Conservation (phyloP, 306 rosid genomes). For the Canavalia ensiformis region DNA sequence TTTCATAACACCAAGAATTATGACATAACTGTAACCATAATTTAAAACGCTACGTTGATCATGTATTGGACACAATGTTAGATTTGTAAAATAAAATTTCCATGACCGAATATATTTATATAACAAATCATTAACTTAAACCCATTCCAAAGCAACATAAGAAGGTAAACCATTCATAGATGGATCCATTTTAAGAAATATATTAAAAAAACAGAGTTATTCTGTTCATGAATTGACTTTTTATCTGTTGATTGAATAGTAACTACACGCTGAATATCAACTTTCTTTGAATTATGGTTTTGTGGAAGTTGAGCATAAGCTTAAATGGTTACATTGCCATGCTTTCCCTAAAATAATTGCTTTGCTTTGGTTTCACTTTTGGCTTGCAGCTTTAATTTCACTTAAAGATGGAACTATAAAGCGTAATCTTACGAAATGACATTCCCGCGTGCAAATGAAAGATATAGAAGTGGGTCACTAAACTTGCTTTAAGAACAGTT, state of each 20-base stretch:
- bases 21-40: too few species aligned
- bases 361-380: constrained; percentile 65
- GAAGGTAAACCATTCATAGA: constrained; percentile 30
- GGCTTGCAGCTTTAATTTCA: constrained; percentile 51
- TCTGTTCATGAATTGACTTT: constrained; percentile 46
- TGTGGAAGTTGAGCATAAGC: constrained; percentile 35
- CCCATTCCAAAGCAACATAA: constrained; percentile 41
- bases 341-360: constrained; percentile 48
- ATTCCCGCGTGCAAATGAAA: constrained; percentile 74
- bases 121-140: neutral
- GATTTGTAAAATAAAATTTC: neutral
- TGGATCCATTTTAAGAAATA: neutral
- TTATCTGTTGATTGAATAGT: constrained; percentile 38
- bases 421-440: constrained; percentile 67
- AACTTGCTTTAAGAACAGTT: constrained; percentile 69
- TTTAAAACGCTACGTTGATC: neutral
- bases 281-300: constrained; percentile 28
- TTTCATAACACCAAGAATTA: too few species aligned
- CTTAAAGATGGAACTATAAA: constrained; percentile 51
- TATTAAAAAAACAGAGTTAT: neutral
- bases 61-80: neutral
- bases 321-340: constrained; percentile 50
- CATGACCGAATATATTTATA: constrained; percentile 4
- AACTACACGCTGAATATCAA: constrained; percentile 30
- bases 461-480: constrained; percentile 61